Base-by-base conservation (phyloP, 2,329 filamentous ascomycete genomes). In the Hymenoscyphus infarciens region DNA sequence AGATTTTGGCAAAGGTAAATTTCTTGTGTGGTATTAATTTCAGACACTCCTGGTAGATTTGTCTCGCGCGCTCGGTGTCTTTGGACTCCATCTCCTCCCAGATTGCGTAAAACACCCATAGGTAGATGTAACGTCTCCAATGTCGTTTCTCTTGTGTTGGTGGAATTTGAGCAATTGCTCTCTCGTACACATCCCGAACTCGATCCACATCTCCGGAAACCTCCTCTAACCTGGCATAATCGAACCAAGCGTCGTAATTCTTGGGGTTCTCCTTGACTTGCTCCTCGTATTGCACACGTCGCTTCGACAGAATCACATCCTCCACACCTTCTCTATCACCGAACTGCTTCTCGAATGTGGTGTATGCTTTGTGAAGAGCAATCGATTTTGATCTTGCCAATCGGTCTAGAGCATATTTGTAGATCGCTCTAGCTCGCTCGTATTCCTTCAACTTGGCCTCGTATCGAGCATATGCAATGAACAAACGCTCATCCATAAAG, bases 171-270 rank as follows among this genome's bases (percentile, higher is more conserved):
- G 95, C 92, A 69, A 99, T 96, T 1, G 95, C 95, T 70, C 92
- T 86, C 77, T 99, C 95, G 77, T 98, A 99, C 15, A 96, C 87
- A 68, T 99, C 95, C 38, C 95, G 87, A 1, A 97, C 88, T 52
- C 91, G 87, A 67, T 96, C 92, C 0, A 85, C 78, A 73, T 97
- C 90, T 8, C 91, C 90, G 0, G 91, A 88, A 0, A 87, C 85
- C 77, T 99, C 95, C 75, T 99, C 95, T 6, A 99, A 79, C 7
- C 91, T 85, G 29, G 93, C 92, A 75, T 94, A 97, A 76, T 98
- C 95, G 70, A 99, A 94, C 95, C 95, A 99, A 13, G 88, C 85
- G 73, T 99, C 95, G 79, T 99, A 99, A 76, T 97, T 97, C 73
- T 96, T 95, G 1, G 93, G 86, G 72, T 97, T 98, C 73, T 96